Evolutionary conservation across 2,329 filamentous ascomycete species (phyloP), one percentile per base, ranked within the genome.

Genomic region (Diplodia scrobiculata): DNA sequence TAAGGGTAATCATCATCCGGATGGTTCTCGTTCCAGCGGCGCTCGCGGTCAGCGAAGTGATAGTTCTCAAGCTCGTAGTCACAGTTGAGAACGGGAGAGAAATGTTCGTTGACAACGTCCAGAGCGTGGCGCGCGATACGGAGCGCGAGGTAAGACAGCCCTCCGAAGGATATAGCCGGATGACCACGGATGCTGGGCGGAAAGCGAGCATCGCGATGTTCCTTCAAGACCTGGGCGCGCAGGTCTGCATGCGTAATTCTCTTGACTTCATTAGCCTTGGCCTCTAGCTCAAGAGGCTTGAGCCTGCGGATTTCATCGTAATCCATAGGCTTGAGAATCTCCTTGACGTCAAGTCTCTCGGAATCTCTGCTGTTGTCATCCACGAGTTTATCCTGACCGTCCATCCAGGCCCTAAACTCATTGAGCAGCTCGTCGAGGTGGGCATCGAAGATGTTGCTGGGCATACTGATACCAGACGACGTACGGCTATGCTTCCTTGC

Each of bases 361-460:
- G 41, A 19, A 10, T 19, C 7, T 45, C 10, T 45, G n/a, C 41
- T 45, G 5, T 1, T 19, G n/a, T 45, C 41, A 19, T 45, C 41
- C 41, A 45, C 19, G 41, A 7, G n/a, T 45, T 6, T 17, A n/a
- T 34, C 47, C 11, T 63, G 11, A 7, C 45, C 59, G 27, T 19
- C 6, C 6, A 9, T 19, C 63, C 63, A 65, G 29, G 45, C 21
- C 13, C 29, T 32, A 29, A 50, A 65, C 3, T 34, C 51, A 51
- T 21, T 6, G 7, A 58, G 10, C 19, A 65, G 52, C 6, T 65
- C 52, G 10, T 58, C 52, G 7, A 65, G 38, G 27, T 55, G 63
- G 6, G 41, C 41, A 19, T 65, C 63, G 41, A 65, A 58, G 38
- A 41, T 10, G 52, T 29, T 27, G 19, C 13, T 36, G 14, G 29